phyloP scores from a whole-genome alignment of 2,329 filamentous ascomycete genomes.

The Epichloe baconii region DNA sequence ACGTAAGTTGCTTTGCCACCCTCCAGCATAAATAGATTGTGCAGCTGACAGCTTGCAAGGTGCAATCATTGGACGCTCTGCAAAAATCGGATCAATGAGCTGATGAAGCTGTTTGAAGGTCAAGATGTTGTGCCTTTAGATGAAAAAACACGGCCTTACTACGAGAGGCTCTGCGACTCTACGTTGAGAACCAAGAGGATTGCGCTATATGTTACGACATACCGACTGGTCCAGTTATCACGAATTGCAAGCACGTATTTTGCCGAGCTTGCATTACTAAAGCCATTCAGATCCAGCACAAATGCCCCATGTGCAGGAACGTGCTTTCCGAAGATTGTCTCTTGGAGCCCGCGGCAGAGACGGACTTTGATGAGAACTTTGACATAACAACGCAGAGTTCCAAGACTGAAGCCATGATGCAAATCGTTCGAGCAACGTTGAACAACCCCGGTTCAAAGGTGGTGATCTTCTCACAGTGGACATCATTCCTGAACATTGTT shows the following conservation, averaged over 20 bases:
- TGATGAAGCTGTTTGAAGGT: constrained; percentile 56
- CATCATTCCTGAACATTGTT: constrained; percentile 58
- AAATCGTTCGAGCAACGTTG: constrained; percentile 59
- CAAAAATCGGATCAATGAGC: constrained; percentile 57
- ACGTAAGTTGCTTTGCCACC: constrained; percentile 27
- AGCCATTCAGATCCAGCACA: constrained; percentile 61
- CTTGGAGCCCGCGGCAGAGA: constrained; percentile 52
- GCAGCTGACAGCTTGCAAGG: constrained; percentile 15
- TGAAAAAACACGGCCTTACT: constrained; percentile 55
- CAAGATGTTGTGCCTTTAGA: constrained; percentile 57
- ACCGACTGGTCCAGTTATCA: constrained; percentile 64
- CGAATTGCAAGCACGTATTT: constrained; percentile 71
- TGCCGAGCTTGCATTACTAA: constrained; percentile 60
- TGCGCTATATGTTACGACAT: constrained; percentile 71
- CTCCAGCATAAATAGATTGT: not conserved
- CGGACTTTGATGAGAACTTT: constrained; percentile 33
- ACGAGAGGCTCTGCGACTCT: constrained; percentile 62
- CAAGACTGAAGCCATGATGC: constrained; percentile 69
- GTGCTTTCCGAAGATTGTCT: constrained; percentile 45
- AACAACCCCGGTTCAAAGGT: constrained; percentile 53
- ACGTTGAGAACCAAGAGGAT: constrained; percentile 69
- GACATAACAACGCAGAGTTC: constrained; percentile 58
- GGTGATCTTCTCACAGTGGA: constrained; percentile 68
- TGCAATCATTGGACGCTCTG: constrained; percentile 86
- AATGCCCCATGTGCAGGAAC: constrained; percentile 75